Evolutionary conservation across 495 filamentous ascomycete species (phyloP), one percentile per base, ranked within the genome.

Genomic region (Penicillium pulvis): DNA sequence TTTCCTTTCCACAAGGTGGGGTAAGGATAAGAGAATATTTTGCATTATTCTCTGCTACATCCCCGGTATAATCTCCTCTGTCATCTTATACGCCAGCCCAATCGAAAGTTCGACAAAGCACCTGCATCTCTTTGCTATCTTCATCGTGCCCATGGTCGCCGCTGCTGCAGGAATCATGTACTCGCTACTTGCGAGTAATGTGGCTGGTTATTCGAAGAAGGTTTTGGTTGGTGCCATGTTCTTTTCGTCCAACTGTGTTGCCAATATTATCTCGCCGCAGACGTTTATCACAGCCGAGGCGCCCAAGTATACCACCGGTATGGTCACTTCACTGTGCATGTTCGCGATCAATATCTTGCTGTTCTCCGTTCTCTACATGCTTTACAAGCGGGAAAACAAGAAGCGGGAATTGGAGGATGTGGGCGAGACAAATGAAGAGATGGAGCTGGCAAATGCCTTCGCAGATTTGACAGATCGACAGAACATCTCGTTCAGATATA

Each of bases 201-300:
- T 87, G 1, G 81, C 83, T 3, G 84, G 84, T 33, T 87, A 85
- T 66, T 87, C 85, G 6, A 87, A 87, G 70, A 87, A 87, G 67
- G 86, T 84, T 0, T 85, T 85, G 0, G 79, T 85, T 11, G 82
- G 81, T 6, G 81, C 83, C 7, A 71, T 88, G 60, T 86, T 83
- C 56, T 69, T 88, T 16, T 81, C 86, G n/a, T 76, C 71, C 0
- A 85, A 84, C 57, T 85, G 82, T 57, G 71, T 74, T 0, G 82
- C 81, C 1, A 84, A 83, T 46, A 82, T 83, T 49, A 75, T 79
- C 17, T 52, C 42, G n/a, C 53, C 59, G 11, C 59, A 61, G 42
- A 56, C 54, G 4, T 57, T 53, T 36, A 41, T 61, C 33, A 19
- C 42, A 4, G 20, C 41, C 3, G 20, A 61, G 24, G 53, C 53